phyloP scores from a whole-genome alignment of 176 grass and related monocot species.

The Secale cereale region DNA sequence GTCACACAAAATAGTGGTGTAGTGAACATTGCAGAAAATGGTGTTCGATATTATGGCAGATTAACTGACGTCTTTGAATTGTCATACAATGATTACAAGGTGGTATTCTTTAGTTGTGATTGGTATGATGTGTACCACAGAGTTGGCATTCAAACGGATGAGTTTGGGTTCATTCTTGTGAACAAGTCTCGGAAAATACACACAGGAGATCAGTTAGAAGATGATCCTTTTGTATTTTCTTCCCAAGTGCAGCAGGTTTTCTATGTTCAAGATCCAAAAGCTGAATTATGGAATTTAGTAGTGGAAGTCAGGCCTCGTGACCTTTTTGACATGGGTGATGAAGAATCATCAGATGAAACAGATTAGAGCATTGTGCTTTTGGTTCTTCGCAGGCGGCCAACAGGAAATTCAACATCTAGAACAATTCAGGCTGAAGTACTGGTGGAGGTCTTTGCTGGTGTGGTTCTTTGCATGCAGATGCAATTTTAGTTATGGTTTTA shows the following conservation, averaged over 20 bases:
- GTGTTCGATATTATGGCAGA: neutral
- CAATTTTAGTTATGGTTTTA: too few relatives aligned
- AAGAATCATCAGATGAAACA: neutral
- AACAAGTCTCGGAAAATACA: neutral
- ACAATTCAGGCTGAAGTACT: too few relatives aligned
- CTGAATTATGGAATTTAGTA: neutral
- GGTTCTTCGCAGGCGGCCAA: neutral
- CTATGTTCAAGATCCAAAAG: neutral
- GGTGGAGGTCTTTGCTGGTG: too few relatives aligned
- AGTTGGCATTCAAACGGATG: neutral
- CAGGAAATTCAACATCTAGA: too few relatives aligned
- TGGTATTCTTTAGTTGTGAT: neutral
- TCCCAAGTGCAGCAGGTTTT: neutral
- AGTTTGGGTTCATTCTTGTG: neutral
- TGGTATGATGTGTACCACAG: neutral
- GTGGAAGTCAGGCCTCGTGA: neutral
- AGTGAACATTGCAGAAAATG: neutral
- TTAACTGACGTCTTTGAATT: neutral
- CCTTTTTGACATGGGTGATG: neutral
- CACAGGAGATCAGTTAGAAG: neutral
- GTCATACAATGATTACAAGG: neutral
- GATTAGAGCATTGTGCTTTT: neutral
- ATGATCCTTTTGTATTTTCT: neutral
- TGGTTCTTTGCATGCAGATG: too few relatives aligned
- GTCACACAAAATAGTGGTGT: neutral